phyloP scores from a whole-genome alignment of 441 rosid species.

The Capsella rubella region DNA sequence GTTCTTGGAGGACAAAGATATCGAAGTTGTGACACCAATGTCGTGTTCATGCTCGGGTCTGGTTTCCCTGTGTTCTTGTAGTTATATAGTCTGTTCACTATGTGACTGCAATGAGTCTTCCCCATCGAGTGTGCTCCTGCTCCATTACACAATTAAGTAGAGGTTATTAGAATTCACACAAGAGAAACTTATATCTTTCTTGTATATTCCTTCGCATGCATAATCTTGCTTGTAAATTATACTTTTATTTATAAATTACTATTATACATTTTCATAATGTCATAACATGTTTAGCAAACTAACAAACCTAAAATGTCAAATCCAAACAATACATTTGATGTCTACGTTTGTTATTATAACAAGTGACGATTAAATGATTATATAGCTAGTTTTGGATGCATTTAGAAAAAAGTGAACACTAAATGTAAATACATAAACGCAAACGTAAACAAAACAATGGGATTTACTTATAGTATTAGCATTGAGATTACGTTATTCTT shows the following conservation, averaged over 20 bases:
- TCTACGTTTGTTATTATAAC: conserved; percentile 1
- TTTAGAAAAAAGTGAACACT: background rate
- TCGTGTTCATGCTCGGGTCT: conserved; percentile 64
- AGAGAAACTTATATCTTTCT: no score
- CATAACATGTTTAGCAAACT: no score
- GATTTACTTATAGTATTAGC: background rate
- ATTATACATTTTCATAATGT: no score
- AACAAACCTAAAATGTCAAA: background rate
- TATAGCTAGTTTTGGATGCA: background rate
- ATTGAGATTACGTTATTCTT: background rate
- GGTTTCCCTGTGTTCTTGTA: conserved; percentile 69
- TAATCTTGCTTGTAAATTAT: no score
- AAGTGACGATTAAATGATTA: background rate
- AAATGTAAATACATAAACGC: background rate
- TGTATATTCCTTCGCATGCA: no score
- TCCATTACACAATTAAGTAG: background rate
- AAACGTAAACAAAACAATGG: background rate
- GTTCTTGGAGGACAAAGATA: conserved; percentile 63
- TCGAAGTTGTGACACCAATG: conserved; percentile 53
- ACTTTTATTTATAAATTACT: no score
- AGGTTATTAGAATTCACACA: background rate
- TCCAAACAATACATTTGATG: background rate
- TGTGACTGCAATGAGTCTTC: conserved; percentile 59
- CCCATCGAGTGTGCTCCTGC: conserved; percentile 86
- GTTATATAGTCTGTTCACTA: conserved; percentile 76